Evolutionary conservation across 169 alveolate species (phyloP).

Genomic region (Cryptosporidium tyzzeri): DNA sequence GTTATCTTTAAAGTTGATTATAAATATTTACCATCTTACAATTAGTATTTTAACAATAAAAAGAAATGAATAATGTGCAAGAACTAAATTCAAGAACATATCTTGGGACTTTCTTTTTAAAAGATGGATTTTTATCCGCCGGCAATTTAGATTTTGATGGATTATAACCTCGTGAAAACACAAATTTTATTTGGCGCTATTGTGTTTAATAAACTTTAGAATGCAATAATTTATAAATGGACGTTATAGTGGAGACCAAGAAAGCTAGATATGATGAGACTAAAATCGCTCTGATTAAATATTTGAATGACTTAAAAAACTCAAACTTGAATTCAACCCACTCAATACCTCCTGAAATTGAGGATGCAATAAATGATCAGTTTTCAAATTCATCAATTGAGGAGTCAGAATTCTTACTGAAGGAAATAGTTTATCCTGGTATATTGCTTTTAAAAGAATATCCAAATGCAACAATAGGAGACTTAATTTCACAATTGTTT

Average conservation of each 20-base stretch:
- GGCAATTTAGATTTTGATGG: constrained; percentile 12
- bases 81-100: neutral
- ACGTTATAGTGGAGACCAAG: neutral
- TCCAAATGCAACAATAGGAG: constrained; percentile 58
- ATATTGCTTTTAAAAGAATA: neutral
- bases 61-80: neutral
- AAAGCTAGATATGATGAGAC: neutral
- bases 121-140: constrained; percentile 10
- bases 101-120: neutral
- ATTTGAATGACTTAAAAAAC: constrained; percentile 6
- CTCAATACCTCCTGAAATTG: constrained; percentile 42
- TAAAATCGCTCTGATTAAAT: neutral
- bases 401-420: neutral
- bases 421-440: constrained; percentile 36
- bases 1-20: neutral
- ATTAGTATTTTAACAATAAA: no score
- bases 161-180: constrained; percentile 16
- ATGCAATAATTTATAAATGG: neutral
- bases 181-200: neutral
- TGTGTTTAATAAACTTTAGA: neutral
- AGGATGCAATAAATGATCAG: constrained; percentile 26
- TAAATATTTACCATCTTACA: neutral
- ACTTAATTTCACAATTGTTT: constrained; percentile 7
- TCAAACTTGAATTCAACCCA: constrained; percentile 10
- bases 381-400: constrained; percentile 29